Conservation (phyloP, 257 asterid genomes). For the Scutellaria baicalensis region DNA sequence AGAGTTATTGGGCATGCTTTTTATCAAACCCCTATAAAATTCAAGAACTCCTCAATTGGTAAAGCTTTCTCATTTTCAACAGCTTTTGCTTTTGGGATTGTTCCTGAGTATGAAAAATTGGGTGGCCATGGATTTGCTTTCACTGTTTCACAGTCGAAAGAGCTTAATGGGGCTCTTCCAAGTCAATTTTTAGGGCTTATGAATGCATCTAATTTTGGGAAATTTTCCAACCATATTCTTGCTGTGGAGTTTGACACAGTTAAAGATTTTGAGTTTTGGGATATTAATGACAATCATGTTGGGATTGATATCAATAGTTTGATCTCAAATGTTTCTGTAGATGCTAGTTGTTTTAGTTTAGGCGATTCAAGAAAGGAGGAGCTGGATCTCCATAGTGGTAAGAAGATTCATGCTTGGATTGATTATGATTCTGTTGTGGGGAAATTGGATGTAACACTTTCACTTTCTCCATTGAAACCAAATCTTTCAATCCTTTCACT, state of each 20-base stretch:
- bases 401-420: conserved; percentile 54
- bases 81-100: conserved; percentile 58
- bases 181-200: conserved; percentile 58
- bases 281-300: conserved; percentile 63
- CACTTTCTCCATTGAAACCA: conserved; percentile 51
- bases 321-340: conserved; percentile 44
- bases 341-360: conserved; percentile 31
- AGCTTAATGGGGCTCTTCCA: conserved; percentile 38
- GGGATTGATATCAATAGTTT: conserved; percentile 61
- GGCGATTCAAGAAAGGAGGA: conserved; percentile 21
- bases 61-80: conserved; percentile 55
- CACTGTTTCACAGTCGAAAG: conserved; percentile 27
- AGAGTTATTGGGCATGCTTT: conserved; percentile 53
- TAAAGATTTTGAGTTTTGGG: conserved; percentile 37
- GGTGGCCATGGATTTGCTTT: conserved; percentile 82
- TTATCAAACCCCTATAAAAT: conserved; percentile 31
- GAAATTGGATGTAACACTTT: conserved; percentile 47
- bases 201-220: conserved; percentile 34
- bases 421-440: conserved; percentile 43
- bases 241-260: conserved; percentile 79
- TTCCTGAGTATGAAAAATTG: conserved; percentile 38
- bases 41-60: conserved; percentile 39
- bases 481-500: conserved; percentile 41
- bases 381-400: conserved; percentile 43
- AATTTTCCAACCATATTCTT: conserved; percentile 49